Percentiles rank a stretch among this genome's conserved stretches.
phyloP scores from a whole-genome alignment of 2,329 filamentous ascomycete species.

The Trichoderma asperellum region DNA sequence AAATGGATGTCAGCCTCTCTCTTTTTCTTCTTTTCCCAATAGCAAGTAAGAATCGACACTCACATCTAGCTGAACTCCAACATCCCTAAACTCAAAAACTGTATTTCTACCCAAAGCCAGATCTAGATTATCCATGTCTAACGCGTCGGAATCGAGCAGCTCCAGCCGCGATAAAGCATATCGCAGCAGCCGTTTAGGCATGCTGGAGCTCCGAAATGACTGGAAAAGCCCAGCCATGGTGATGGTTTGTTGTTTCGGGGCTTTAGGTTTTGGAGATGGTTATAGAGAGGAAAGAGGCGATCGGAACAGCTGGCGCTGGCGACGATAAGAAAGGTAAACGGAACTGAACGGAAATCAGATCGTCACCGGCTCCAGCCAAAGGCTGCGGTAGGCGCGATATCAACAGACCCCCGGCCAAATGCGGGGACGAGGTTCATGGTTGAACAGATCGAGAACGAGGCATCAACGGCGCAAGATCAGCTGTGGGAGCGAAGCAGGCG shows the following conservation, averaged over 20 bases:
- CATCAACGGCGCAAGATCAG: slow-evolving; percentile 25
- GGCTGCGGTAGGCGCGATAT: slow-evolving; percentile 33
- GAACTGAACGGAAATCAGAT: slow-evolving; percentile 4
- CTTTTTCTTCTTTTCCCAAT: slow-evolving; percentile 31
- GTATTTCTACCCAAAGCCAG: slow-evolving; percentile 81
- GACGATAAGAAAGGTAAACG: neutral
- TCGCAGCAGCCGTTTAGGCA: slow-evolving; percentile 86
- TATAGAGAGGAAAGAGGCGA: neutral
- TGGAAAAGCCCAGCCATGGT: slow-evolving; percentile 74
- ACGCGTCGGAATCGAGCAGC: slow-evolving; percentile 81
- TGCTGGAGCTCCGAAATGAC: slow-evolving; percentile 67
- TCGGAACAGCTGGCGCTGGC: neutral
- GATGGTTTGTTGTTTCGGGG: slow-evolving; percentile 25
- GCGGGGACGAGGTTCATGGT: slow-evolving; percentile 37
- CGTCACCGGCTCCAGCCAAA: slow-evolving; percentile 29
- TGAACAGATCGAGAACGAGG: slow-evolving; percentile 23
- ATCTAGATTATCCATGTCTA: slow-evolving; percentile 85
- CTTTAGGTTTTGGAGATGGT: neutral
- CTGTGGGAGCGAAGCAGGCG: slow-evolving; percentile 2
- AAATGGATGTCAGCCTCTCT: slow-evolving; percentile 12
- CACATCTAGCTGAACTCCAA: slow-evolving; percentile 79
- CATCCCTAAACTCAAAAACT: slow-evolving; percentile 83
- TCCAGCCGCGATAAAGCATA: slow-evolving; percentile 84
- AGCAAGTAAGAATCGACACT: slow-evolving; percentile 3
- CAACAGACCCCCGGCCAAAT: slow-evolving; percentile 36